Base-by-base conservation (phyloP, 768 basidiomycete species). In the Lactarius quietus region DNA sequence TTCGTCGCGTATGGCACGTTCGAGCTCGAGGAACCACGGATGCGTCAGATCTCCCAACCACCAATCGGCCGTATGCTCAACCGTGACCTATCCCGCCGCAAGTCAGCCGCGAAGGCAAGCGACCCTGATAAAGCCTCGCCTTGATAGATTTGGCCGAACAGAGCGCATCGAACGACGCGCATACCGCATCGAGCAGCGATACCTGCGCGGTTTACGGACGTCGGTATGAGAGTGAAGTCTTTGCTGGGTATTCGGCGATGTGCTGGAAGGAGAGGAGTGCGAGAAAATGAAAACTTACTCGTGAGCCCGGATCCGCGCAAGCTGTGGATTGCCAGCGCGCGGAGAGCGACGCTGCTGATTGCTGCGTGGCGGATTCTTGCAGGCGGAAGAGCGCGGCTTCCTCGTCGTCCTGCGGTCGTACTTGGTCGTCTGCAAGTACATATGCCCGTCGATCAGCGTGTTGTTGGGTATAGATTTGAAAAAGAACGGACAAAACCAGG, bases 161-260 rank as follows among this genome's bases (percentile, higher is more conserved):
- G 1, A 93, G 76, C 9, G 70, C 72, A 35, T 77, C 71, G 73
- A 96, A 98, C 1, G 84, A 77, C 18, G 78, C 77, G 4, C 86
- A 84, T 65, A 96, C 87, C 6, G 78, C 81, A 7, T 89, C 84
- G 5, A 95, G 77, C 64, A 98, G 75, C 6, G 93, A 96, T 7
- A 98, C 82, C 67, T 92, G 87, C 1, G 95, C 86, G n/a, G 83
- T 85, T n/a, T 31, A 96, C 93, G 10, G 80, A 82, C 1, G 87
- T 85, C 0, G 96, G 95, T 53, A 98, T 98, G 64, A 98, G 86
- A 1, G 96, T 96, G 5, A 89, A 79, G 73, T 92, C 92, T 93
- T 57, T 8, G 12, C 51, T 20, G 10, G n/a, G 7, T 20, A 28
- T 23, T 36, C 6, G 23, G 33, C 15, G 33, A 26, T 55, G 45